Conservation (phyloP, 2,329 filamentous ascomycete species). For the Pestalotiopsis sp. region DNA sequence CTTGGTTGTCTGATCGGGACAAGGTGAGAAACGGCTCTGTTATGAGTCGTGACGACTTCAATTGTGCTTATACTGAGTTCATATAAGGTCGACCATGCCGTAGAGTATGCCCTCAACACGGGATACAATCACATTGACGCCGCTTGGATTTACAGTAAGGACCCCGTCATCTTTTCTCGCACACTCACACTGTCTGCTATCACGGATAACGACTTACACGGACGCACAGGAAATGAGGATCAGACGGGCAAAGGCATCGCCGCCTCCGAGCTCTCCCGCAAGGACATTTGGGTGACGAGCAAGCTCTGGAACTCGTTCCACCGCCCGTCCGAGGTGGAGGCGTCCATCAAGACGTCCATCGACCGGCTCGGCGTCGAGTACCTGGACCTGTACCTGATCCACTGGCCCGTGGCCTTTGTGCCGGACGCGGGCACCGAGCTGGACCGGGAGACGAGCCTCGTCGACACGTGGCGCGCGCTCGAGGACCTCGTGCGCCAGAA, state of each 20-base stretch:
- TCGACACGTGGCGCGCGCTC: constrained; percentile 61
- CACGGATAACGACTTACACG: not conserved
- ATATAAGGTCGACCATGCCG: constrained; percentile 28
- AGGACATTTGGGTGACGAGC: constrained; percentile 56
- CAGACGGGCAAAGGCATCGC: constrained; percentile 50
- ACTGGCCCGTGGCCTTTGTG: constrained; percentile 39
- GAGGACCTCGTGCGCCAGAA: constrained; percentile 54
- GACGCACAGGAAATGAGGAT: constrained; percentile 45
- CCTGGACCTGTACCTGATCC: constrained; percentile 56
- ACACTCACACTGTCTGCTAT: not conserved
- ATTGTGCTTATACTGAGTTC: not conserved
- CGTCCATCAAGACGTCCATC: constrained; percentile 49
- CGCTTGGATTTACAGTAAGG: constrained; percentile 30
- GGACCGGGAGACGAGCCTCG: constrained; percentile 29
- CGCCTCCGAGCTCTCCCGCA: constrained; percentile 47
- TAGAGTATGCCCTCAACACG: constrained; percentile 28
- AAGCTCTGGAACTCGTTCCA: constrained; percentile 36
- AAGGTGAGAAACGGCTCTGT: constrained; percentile 17
- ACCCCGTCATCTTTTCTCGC: not conserved
- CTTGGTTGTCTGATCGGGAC: constrained; percentile 31
- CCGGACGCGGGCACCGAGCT: constrained; percentile 29
- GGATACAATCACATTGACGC: constrained; percentile 33
- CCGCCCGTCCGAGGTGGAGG: constrained; percentile 37
- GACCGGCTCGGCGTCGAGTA: constrained; percentile 50
- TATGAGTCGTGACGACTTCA: not conserved